phyloP scores from a whole-genome alignment of 2,329 filamentous ascomycete species.

The Nemania sp. region DNA sequence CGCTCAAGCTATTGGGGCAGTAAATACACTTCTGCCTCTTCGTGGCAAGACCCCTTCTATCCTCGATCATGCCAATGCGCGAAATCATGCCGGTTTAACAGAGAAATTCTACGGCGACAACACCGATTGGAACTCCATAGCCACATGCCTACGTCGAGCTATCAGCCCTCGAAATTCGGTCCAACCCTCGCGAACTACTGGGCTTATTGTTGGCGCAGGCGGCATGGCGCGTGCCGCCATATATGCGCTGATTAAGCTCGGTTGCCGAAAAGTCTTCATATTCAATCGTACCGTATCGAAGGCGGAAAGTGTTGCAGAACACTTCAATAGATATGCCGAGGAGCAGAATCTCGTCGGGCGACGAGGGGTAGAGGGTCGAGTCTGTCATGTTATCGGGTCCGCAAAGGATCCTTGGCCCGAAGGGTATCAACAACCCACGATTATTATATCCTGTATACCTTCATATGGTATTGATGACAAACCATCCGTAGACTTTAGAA shows the following conservation, averaged over 20 bases:
- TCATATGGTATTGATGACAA: constrained; percentile 63
- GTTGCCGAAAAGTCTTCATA: constrained; percentile 72
- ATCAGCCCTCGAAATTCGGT: constrained; percentile 68
- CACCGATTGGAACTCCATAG: constrained; percentile 70
- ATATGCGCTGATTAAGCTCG: constrained; percentile 73
- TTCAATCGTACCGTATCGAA: constrained; percentile 67
- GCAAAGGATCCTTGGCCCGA: constrained; percentile 65
- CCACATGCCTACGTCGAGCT: constrained; percentile 64
- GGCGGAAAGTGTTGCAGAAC: constrained; percentile 63
- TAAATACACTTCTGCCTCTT: constrained; percentile 72
- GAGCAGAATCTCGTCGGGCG: constrained; percentile 38
- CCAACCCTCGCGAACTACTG: constrained; percentile 55
- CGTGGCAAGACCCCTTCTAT: constrained; percentile 54
- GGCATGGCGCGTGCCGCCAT: constrained; percentile 76
- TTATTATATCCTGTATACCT: constrained; percentile 73
- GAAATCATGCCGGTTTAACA: constrained; percentile 63
- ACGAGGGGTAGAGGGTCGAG: constrained; percentile 43
- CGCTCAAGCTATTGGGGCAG: constrained; percentile 70
- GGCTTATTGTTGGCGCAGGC: constrained; percentile 63
- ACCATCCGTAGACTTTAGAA: constrained; percentile 67
- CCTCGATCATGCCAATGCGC: constrained; percentile 59
- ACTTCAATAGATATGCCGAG: constrained; percentile 63
- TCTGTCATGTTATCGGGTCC: constrained; percentile 60
- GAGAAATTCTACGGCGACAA: constrained; percentile 71
- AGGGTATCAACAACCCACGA: constrained; percentile 64